Evolutionary conservation across 768 basidiomycete genomes (phyloP).

Genomic region (Lactarius trivialis): DNA sequence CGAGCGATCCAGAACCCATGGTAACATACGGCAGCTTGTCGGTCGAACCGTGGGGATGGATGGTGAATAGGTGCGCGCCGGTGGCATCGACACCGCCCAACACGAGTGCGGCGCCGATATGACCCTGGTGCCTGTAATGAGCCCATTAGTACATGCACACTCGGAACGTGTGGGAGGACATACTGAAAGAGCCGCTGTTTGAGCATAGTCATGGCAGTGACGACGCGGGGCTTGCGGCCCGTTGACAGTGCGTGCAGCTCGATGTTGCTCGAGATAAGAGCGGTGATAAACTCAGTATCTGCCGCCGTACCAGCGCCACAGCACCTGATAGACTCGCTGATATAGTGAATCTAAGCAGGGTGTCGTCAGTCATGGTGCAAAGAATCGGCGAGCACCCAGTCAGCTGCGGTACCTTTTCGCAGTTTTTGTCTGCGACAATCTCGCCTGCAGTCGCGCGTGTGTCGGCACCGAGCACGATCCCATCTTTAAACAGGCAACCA

Average conservation of each 20-base stretch:
- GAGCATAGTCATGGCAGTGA: slow-evolving; percentile 98
- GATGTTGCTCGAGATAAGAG: slow-evolving; percentile 93
- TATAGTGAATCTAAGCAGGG: slow-evolving; percentile 79
- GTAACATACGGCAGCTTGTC: slow-evolving; percentile 99
- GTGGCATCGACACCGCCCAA: slow-evolving; percentile 94
- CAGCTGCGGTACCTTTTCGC: slow-evolving; percentile 74
- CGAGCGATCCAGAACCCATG: slow-evolving; percentile 94
- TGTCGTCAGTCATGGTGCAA: background rate
- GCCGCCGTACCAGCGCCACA: slow-evolving; percentile 99
- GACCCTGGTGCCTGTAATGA: slow-evolving; percentile 73
- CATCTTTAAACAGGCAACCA: slow-evolving; percentile 87
- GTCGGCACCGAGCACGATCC: slow-evolving; percentile 92
- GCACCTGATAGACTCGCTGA: slow-evolving; percentile 92
- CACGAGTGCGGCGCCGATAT: slow-evolving; percentile 92
- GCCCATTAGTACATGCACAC: background rate
- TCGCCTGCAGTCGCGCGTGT: slow-evolving; percentile 91
- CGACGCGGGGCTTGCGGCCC: slow-evolving; percentile 86
- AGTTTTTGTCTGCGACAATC: slow-evolving; percentile 99
- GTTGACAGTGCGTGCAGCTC: slow-evolving; percentile 88
- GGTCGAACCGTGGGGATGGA: slow-evolving; percentile 94
- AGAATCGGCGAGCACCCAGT: background rate
- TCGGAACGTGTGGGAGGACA: slow-evolving; percentile 19
- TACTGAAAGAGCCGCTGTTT: slow-evolving; percentile 94
- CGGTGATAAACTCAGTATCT: slow-evolving; percentile 93
- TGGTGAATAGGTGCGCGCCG: slow-evolving; percentile 92